Evolutionary conservation across 257 asterid genomes (phyloP).

Genomic region (Plantago ovata): DNA sequence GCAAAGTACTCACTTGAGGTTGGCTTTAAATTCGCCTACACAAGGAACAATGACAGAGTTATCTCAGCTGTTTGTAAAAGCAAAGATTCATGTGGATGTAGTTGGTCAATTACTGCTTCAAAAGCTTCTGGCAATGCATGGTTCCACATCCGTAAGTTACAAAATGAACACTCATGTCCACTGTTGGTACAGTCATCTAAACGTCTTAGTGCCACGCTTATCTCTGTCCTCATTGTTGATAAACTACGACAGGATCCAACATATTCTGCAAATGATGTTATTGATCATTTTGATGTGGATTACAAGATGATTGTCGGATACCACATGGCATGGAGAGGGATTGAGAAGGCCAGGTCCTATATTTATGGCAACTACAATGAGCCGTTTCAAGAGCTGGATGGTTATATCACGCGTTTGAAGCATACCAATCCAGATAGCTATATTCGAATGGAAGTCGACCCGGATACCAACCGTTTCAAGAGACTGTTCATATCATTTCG

Average conservation of each 20-base stretch:
- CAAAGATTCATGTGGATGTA: too few relatives aligned
- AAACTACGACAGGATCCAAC: not conserved
- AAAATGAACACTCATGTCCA: not conserved
- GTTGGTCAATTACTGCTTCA: too few relatives aligned
- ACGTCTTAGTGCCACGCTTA: not conserved
- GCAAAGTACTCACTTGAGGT: too few relatives aligned
- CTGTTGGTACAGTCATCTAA: not conserved
- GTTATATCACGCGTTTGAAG: not conserved
- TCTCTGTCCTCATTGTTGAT: not conserved
- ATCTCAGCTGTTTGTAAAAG: too few relatives aligned
- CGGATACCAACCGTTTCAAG: not conserved
- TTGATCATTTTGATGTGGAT: not conserved
- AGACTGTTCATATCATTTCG: not conserved
- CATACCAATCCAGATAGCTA: not conserved
- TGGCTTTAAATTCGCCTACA: too few relatives aligned
- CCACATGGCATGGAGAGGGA: not conserved
- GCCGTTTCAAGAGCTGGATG: not conserved
- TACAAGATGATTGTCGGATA: not conserved
- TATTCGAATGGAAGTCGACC: not conserved
- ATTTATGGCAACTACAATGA: not conserved
- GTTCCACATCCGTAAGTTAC: too few relatives aligned
- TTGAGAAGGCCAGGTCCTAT: not conserved
- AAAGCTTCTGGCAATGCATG: too few relatives aligned
- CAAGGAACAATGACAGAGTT: too few relatives aligned
- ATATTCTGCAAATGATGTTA: not conserved